Evolutionary conservation across 768 basidiomycete species (phyloP).

Genomic region (Termitomyces sp.): DNA sequence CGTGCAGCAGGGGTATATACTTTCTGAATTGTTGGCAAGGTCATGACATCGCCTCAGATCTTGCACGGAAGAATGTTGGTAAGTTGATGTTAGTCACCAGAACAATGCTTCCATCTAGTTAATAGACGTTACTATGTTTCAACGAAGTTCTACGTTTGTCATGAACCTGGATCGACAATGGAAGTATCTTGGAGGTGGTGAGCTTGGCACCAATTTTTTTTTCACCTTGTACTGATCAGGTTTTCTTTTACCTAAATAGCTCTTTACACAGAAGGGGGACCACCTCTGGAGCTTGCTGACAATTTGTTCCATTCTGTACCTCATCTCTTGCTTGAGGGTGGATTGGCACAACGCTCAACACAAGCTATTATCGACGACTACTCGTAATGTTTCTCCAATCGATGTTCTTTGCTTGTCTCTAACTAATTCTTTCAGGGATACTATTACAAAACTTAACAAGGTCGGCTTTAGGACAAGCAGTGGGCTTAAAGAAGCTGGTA

Average conservation of each 20-base stretch:
- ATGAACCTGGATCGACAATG: neutral
- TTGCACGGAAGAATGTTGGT: neutral
- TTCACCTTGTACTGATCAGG: neutral
- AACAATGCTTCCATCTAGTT: neutral
- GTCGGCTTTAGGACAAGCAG: neutral
- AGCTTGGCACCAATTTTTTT: neutral
- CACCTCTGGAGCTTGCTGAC: neutral
- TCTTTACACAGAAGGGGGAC: neutral
- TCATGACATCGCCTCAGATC: neutral
- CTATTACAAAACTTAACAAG: neutral
- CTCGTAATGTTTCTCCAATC: neutral
- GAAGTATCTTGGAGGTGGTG: neutral
- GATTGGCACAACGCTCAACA: neutral
- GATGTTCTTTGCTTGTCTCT: neutral
- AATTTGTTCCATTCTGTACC: neutral
- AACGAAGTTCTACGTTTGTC: neutral
- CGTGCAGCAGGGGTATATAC: too few relatives aligned
- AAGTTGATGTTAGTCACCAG: neutral
- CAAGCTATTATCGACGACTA: neutral
- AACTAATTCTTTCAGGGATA: neutral
- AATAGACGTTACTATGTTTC: neutral
- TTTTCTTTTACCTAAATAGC: neutral
- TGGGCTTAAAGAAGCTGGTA: neutral
- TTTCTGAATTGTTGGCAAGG: neutral
- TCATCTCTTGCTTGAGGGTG: neutral